These are phyloP conservation scores for Prunus yedoensis DNA, from an alignment of 331 rosid genomes.

Conservation along the genomic window DNA sequence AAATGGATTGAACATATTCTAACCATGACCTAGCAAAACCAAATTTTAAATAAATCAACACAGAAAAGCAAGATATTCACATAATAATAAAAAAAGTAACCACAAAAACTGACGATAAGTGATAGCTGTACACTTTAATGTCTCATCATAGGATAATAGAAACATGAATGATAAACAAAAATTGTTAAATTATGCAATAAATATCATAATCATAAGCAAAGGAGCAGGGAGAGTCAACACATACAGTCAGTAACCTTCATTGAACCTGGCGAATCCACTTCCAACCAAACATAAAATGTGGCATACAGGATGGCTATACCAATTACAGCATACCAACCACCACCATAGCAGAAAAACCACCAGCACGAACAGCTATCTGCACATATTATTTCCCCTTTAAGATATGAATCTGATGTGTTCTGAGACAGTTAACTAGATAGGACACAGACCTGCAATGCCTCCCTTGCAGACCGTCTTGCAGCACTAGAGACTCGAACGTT, in stretches of 20 bases:
- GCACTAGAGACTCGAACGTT: constrained; percentile 99
- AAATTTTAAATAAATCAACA: not conserved
- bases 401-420: constrained; percentile 24
- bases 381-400: constrained; percentile 36
- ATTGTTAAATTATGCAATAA: not conserved
- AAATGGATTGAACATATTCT: not conserved
- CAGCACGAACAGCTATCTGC: constrained; percentile 99
- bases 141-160: not conserved
- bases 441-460: constrained; percentile 87
- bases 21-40: not conserved
- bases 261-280: constrained; percentile 86
- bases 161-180: not conserved
- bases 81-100: not conserved
- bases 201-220: constrained; percentile 17
- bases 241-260: constrained; percentile 96
- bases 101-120: not conserved
- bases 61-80: not conserved
- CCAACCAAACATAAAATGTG: constrained; percentile 92
- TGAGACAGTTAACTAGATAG: constrained; percentile 24
- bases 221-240: constrained; percentile 48
- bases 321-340: constrained; percentile 98
- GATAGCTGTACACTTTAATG: not conserved
- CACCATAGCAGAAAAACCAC: constrained; percentile 91
- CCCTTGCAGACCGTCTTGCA: constrained; percentile 97
- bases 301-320: constrained; percentile 93